Percentiles rank a stretch among this genome's conserved stretches.
Evolutionary conservation across 495 filamentous ascomycete genomes (phyloP).

Genomic region (Staphylotrichum tortipilum): DNA sequence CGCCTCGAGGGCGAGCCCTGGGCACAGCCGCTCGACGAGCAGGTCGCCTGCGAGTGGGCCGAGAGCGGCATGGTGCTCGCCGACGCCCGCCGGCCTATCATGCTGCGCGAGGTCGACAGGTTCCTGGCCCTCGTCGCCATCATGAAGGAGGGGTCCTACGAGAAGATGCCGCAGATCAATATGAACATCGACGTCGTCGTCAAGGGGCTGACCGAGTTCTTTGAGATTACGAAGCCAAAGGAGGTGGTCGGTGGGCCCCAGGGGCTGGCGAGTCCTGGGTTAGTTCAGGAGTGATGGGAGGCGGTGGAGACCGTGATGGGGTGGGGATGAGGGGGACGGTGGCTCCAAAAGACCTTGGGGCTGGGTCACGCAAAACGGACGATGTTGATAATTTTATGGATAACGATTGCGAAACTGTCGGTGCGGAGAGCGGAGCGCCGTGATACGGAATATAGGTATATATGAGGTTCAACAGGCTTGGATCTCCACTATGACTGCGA

Average conservation of each 20-base stretch:
- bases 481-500: too few relatives aligned
- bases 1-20: conserved; percentile 51
- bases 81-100: conserved; percentile 70
- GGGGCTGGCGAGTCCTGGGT: not conserved
- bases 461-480: too few relatives aligned
- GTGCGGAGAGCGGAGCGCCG: too few relatives aligned
- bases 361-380: too few relatives aligned
- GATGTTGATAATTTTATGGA: too few relatives aligned
- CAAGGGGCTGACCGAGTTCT: conserved; percentile 46
- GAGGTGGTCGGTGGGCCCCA: not conserved
- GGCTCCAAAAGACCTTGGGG: too few relatives aligned
- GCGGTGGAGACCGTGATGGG: not conserved
- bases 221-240: conserved; percentile 47
- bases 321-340: not conserved
- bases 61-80: conserved; percentile 73
- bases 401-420: too few relatives aligned
- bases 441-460: too few relatives aligned
- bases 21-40: conserved; percentile 55
- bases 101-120: conserved; percentile 86
- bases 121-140: conserved; percentile 70
- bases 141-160: conserved; percentile 56
- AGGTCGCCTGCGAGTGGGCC: conserved; percentile 55
- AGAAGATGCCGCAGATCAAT: conserved; percentile 50
- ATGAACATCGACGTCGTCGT: conserved; percentile 51
- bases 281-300: not conserved